These are phyloP conservation scores for Verticillium zaregamsianum DNA, from an alignment of 2,329 filamentous ascomycete genomes.

Conservation along the genomic window DNA sequence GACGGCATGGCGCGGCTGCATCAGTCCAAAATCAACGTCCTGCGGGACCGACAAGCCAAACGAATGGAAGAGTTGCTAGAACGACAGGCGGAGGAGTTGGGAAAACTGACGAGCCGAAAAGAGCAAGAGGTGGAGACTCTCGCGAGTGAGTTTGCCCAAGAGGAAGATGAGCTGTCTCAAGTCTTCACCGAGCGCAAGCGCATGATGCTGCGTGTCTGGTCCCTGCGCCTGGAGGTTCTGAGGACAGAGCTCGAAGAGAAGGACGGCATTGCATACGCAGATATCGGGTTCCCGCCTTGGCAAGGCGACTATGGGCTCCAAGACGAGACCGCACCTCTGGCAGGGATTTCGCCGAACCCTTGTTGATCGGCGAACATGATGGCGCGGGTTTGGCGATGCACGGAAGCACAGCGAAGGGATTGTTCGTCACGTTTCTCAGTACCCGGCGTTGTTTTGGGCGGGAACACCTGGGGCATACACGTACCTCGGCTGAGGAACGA, in stretches of 20 bases:
- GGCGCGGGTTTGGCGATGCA: not conserved
- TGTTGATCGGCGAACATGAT: not conserved
- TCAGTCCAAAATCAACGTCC: conserved; percentile 58
- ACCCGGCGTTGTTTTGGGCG: not conserved
- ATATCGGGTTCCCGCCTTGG: conserved; percentile 35
- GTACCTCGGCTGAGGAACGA: not conserved
- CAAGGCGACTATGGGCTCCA: conserved; percentile 18
- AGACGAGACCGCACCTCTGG: not conserved
- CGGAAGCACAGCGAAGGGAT: not conserved
- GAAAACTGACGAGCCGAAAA: conserved; percentile 39
- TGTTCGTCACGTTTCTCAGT: not conserved
- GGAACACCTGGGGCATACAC: not conserved
- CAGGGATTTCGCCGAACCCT: not conserved
- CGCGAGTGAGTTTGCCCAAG: conserved; percentile 40
- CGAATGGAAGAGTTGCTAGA: conserved; percentile 55
- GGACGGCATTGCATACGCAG: conserved; percentile 37
- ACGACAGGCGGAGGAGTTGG: conserved; percentile 49
- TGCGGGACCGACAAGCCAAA: conserved; percentile 60
- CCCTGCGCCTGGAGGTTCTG: conserved; percentile 46
- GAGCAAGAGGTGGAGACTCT: conserved; percentile 44
- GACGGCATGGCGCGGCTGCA: conserved; percentile 57
- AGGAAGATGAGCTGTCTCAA: conserved; percentile 43
- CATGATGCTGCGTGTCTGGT: conserved; percentile 46
- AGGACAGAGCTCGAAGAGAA: conserved; percentile 46
- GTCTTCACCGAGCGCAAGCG: conserved; percentile 41